phyloP scores from a whole-genome alignment of 257 asterid species.

The Voacanga thouarsii region DNA sequence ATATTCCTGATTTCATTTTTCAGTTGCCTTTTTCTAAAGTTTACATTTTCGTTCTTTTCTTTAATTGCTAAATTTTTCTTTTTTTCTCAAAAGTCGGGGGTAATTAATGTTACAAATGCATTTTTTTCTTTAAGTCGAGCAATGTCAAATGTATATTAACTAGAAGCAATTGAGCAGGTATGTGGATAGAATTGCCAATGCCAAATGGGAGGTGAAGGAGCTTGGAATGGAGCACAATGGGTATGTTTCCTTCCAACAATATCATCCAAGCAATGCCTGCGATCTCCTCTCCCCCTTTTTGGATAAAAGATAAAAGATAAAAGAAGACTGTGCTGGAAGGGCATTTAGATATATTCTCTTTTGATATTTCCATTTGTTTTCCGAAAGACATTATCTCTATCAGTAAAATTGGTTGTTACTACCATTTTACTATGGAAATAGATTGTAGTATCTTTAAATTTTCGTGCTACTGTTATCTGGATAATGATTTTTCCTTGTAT shows the following conservation, averaged over 20 bases:
- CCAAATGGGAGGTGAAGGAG: conserved; percentile 98
- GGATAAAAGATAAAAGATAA: neutral
- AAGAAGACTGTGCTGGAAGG: neutral
- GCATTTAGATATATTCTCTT: neutral
- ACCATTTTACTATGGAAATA: neutral
- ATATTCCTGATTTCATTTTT: neutral
- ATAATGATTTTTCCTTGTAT: neutral
- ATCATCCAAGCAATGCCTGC: neutral
- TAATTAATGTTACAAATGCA: neutral
- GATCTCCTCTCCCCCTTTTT: neutral
- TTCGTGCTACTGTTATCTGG: neutral
- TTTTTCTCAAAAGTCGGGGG: neutral
- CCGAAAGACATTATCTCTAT: neutral
- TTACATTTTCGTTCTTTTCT: neutral
- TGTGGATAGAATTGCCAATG: conserved; percentile 82
- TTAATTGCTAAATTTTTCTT: neutral
- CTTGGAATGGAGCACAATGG: conserved; percentile 98
- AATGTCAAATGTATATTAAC: conserved; percentile 10
- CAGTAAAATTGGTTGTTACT: neutral
- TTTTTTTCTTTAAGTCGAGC: neutral
- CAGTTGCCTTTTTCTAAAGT: neutral
- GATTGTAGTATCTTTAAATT: neutral
- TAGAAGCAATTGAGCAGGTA: conserved; percentile 58
- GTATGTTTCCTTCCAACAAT: conserved; percentile 38
- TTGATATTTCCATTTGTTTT: neutral